Evolutionary conservation across 768 basidiomycete genomes (phyloP).

Genomic region (Lactifluus pinguis): DNA sequence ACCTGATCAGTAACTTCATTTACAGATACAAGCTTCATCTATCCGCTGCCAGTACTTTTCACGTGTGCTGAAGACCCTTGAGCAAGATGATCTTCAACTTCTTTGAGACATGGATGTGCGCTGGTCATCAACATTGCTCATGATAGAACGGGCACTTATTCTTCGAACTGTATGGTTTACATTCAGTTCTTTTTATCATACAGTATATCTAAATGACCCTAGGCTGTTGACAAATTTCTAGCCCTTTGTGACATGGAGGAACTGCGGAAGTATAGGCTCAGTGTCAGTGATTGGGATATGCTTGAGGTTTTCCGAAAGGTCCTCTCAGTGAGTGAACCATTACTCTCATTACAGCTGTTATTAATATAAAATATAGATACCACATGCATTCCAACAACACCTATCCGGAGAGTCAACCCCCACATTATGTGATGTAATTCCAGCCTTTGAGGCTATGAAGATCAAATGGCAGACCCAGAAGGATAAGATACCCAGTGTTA

Average conservation of each 20-base stretch:
- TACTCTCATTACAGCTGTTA: neutral
- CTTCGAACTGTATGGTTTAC: no score
- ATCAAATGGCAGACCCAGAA: no score
- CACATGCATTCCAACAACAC: conserved; percentile 4
- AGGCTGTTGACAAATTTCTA: neutral
- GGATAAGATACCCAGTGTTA: neutral
- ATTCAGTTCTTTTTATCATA: neutral
- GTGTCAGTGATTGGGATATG: neutral
- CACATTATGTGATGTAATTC: neutral
- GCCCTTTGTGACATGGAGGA: neutral
- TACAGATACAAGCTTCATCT: no score
- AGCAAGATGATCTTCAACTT: no score
- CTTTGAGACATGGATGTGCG: no score
- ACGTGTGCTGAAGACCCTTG: no score
- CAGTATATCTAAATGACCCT: neutral
- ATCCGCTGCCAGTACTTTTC: no score
- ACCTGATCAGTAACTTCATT: no score
- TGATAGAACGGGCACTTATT: no score
- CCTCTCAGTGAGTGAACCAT: neutral
- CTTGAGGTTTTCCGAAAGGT: neutral
- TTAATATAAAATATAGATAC: neutral
- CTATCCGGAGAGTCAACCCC: neutral
- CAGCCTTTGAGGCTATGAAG: neutral
- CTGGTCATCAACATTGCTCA: no score
- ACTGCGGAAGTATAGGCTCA: neutral